A percentile compares a stretch with the other conserved stretches of the same genome.
Conservation (phyloP, 2,329 filamentous ascomycete genomes). For the Aureobasidium sp. region DNA sequence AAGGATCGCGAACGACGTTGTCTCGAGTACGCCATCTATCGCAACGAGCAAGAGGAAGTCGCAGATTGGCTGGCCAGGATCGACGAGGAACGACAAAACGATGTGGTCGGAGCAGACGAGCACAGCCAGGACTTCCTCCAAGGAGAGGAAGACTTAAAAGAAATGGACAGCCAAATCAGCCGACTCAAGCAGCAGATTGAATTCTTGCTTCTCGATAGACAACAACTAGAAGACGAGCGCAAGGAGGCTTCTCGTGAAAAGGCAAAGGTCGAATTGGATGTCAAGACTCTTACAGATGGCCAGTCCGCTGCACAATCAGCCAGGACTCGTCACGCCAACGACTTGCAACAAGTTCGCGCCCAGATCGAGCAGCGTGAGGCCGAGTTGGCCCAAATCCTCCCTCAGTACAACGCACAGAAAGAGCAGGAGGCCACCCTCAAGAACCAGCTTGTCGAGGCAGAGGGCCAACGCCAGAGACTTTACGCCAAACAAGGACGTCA, state of each 20-base stretch:
- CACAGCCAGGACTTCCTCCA: constrained; percentile 67
- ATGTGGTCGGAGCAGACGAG: constrained; percentile 75
- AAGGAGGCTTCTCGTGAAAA: constrained; percentile 69
- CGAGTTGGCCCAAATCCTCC: constrained; percentile 66
- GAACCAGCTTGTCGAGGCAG: constrained; percentile 64
- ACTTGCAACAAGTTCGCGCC: constrained; percentile 61
- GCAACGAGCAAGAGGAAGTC: constrained; percentile 76
- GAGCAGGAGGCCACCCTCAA: constrained; percentile 63
- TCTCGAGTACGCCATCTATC: constrained; percentile 89
- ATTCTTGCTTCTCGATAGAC: constrained; percentile 72
- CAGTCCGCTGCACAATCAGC: constrained; percentile 69
- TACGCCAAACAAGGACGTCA: constrained; percentile 89
- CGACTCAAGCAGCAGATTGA: constrained; percentile 75
- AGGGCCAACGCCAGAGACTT: constrained; percentile 66
- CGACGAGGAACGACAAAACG: constrained; percentile 70
- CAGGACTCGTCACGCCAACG: constrained; percentile 59
- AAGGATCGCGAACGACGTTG: constrained; percentile 88
- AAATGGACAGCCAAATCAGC: constrained; percentile 70
- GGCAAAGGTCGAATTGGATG: constrained; percentile 78
- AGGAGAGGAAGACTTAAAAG: constrained; percentile 68
- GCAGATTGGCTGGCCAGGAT: constrained; percentile 70
- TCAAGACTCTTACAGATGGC: constrained; percentile 74
- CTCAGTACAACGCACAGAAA: constrained; percentile 65
- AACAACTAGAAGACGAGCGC: constrained; percentile 82
- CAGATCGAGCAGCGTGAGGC: constrained; percentile 69